Percentiles rank a stretch among this genome's conserved stretches.
Evolutionary conservation across 306 rosid species (phyloP).

Genomic region (Ormosia semicastrata): DNA sequence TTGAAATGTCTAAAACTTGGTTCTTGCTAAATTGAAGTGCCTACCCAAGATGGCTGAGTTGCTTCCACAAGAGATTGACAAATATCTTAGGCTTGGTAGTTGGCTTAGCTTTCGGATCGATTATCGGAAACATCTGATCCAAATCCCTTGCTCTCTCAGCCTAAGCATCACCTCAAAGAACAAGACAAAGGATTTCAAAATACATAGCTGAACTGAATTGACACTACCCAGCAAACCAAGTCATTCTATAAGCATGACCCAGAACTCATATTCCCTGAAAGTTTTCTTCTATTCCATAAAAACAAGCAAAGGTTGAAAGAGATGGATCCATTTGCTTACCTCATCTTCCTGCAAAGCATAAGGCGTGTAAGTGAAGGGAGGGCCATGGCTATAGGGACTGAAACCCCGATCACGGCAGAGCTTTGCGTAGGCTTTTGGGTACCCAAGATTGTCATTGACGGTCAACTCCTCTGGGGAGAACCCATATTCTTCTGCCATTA

Average conservation of each 20-base stretch:
- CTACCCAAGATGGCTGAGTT: slow-evolving; percentile 91
- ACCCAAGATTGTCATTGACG: slow-evolving; percentile 67
- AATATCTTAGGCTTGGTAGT: slow-evolving; percentile 77
- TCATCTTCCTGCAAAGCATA: slow-evolving; percentile 65
- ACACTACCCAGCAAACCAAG: neutral
- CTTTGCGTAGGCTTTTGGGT: slow-evolving; percentile 69
- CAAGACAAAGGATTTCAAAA: neutral
- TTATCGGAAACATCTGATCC: slow-evolving; percentile 67
- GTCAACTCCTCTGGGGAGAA: slow-evolving; percentile 63
- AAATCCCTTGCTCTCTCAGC: slow-evolving; percentile 53
- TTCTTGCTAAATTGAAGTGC: slow-evolving; percentile 22
- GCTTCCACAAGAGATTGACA: slow-evolving; percentile 83
- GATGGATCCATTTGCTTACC: slow-evolving; percentile 41
- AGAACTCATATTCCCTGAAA: neutral
- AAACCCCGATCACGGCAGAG: slow-evolving; percentile 62
- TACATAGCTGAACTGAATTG: neutral
- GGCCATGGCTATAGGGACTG: slow-evolving; percentile 63
- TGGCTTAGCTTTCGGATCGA: slow-evolving; percentile 74
- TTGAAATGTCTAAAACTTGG: neutral
- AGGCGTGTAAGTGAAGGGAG: slow-evolving; percentile 80
- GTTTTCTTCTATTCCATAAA: neutral
- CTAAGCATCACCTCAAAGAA: slow-evolving; percentile 34
- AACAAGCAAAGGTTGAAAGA: neutral
- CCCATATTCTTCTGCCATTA: slow-evolving; percentile 58
- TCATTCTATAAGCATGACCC: neutral